Conservation (phyloP, 2,329 filamentous ascomycete genomes). For the Colletotrichum liriopes region DNA sequence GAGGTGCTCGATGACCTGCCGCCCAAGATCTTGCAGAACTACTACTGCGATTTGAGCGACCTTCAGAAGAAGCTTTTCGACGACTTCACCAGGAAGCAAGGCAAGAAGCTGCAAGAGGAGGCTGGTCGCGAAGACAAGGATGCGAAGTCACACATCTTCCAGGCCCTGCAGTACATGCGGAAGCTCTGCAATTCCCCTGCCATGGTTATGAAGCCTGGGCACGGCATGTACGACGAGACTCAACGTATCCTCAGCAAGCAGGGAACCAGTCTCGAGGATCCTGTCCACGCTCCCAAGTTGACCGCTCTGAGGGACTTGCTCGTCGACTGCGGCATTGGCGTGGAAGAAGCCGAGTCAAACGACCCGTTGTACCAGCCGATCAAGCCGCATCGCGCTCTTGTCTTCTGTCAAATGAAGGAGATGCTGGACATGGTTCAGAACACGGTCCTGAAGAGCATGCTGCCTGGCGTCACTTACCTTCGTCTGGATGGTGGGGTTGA, state of each 20-base stretch:
- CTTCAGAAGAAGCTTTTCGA: constrained; percentile 96
- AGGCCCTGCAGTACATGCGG: constrained; percentile 98
- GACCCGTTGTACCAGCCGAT: constrained; percentile 83
- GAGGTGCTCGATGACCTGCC: constrained; percentile 96
- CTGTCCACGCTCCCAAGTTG: constrained; percentile 92
- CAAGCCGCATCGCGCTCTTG: constrained; percentile 93
- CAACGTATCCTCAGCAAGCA: constrained; percentile 85
- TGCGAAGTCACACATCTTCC: constrained; percentile 98
- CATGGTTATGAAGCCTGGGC: constrained; percentile 94
- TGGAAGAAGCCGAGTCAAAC: constrained; percentile 74
- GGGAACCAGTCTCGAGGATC: constrained; percentile 86
- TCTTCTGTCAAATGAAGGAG: constrained; percentile 99
- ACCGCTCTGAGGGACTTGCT: constrained; percentile 90
- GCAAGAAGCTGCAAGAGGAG: constrained; percentile 88
- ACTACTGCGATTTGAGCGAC: constrained; percentile 98
- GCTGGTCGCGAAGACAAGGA: constrained; percentile 90
- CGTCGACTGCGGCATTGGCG: constrained; percentile 98
- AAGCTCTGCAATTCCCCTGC: constrained; percentile 99
- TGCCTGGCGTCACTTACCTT: constrained; percentile 94
- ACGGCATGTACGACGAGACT: constrained; percentile 90
- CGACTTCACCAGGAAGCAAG: constrained; percentile 94
- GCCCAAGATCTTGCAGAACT: constrained; percentile 98
- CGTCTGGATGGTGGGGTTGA: constrained; percentile 96
- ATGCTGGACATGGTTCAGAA: constrained; percentile 99
- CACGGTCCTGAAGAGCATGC: constrained; percentile 88